Conservation (phyloP, 163 green algal species). For the Volvox carteri region DNA sequence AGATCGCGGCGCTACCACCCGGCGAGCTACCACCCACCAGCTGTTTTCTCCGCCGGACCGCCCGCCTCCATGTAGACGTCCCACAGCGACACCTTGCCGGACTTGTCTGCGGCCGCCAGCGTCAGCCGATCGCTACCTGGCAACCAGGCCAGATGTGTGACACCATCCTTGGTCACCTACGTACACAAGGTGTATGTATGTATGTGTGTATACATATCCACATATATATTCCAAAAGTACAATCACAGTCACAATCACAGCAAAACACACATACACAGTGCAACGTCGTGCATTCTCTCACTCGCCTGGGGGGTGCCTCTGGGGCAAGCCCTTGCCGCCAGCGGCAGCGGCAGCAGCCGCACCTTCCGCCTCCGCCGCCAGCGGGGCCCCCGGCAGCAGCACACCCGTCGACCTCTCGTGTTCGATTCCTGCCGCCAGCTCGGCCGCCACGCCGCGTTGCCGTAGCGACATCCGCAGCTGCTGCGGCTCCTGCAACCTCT, state of each 20-base stretch:
- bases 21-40: slow-evolving; percentile 5
- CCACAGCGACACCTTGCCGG: slow-evolving; percentile 78
- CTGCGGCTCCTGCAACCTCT: slow-evolving; percentile 22
- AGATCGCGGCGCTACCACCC: too few relatives aligned
- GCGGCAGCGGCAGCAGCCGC: too few relatives aligned
- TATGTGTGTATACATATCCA: too few relatives aligned
- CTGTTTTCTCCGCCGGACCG: background rate
- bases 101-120: slow-evolving; percentile 82
- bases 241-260: background rate
- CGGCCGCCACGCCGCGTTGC: slow-evolving; percentile 46
- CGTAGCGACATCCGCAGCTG: slow-evolving; percentile 55
- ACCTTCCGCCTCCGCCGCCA: background rate
- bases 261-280: background rate
- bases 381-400: slow-evolving; percentile 51
- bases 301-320: too few relatives aligned
- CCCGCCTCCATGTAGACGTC: slow-evolving; percentile 61
- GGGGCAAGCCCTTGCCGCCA: too few relatives aligned
- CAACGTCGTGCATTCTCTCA: too few relatives aligned
- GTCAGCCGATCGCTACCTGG: slow-evolving; percentile 67
- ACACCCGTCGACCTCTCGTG: slow-evolving; percentile 54
- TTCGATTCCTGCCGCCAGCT: slow-evolving; percentile 59
- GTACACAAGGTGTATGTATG: too few relatives aligned
- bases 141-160: slow-evolving; percentile 80
- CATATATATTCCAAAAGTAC: background rate
- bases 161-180: slow-evolving; percentile 78